phyloP scores from a whole-genome alignment of 75 land plant genomes.

The Pseudotsuga menziesii region DNA sequence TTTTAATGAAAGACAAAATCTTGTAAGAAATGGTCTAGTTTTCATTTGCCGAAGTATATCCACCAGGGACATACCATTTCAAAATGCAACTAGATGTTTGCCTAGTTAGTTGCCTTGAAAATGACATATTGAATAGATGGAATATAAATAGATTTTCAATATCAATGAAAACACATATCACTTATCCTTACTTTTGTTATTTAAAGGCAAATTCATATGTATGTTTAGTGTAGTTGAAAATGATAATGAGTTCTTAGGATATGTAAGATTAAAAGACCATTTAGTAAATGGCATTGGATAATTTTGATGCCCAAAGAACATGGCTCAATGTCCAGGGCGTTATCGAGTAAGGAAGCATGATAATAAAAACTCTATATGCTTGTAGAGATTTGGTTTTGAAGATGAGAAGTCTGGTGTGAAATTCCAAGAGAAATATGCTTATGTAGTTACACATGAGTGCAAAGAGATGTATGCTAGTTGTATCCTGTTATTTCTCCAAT shows the following conservation, averaged over 20 bases:
- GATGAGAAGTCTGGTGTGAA: neutral
- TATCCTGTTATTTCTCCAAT: constrained; percentile 59
- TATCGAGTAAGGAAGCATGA: neutral
- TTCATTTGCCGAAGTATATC: neutral
- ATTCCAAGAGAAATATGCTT: neutral
- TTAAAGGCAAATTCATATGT: neutral
- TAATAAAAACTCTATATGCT: neutral
- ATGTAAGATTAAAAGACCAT: neutral
- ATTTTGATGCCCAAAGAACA: neutral
- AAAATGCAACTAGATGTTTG: neutral
- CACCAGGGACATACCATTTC: neutral
- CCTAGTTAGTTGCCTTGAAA: neutral
- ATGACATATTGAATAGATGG: neutral
- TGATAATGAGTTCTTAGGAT: neutral
- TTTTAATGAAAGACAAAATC: neutral
- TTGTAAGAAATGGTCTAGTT: neutral
- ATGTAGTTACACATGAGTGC: neutral
- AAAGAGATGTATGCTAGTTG: constrained; percentile 33
- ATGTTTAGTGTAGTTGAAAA: neutral
- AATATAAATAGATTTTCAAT: neutral
- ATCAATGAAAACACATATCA: neutral
- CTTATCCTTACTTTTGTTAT: neutral
- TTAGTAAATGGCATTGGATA: neutral
- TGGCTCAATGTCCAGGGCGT: neutral
- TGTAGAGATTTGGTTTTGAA: too few relatives aligned